Evolutionary conservation across 345 rosid genomes (phyloP), one percentile per base, ranked within the genome.

Genomic region (Mangifera indica): DNA sequence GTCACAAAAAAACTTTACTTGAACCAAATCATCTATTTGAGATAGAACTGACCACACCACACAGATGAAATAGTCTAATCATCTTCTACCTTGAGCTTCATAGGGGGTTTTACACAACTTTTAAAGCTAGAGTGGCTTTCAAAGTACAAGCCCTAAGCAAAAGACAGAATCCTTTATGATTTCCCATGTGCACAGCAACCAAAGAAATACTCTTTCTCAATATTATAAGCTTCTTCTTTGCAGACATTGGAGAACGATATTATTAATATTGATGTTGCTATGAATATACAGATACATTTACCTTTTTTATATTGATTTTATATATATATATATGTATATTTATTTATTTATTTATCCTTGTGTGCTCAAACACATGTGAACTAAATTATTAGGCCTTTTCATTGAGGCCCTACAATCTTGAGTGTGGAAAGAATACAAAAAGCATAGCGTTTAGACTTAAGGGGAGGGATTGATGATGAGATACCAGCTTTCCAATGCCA

Each of bases 341-440:
- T n/a, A n/a, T n/a, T n/a, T n/a, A n/a, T n/a, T n/a, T n/a, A n/a
- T n/a, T n/a, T n/a, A 66, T 40, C 10, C 6, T 56, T 20, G 0
- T 44, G 48, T 14, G 42, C 63, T 58, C 66, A 44, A 67, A 63
- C 52, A 37, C 78, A 75, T 77, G 86, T 73, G 78, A 70, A 10
- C 76, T 73, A 46, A 75, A 78, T 77, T 75, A 76, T 80, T 75
- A 76, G 67, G 57, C 75, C 71, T 55, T 68, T 71, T 51, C 26
- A 7, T 20, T 26, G 37, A 72, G 81, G 76, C 21, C 82, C 82
- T 74, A 59, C 74, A 60, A 78, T 80, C 72, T 77, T 76, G 61
- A 34, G 7, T 42, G n/a, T 45, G 60, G 49, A 72, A 69, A 71
- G 74, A 77, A 44, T 26, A 65, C 69, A 70, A 74, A 32, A 59